Base-by-base conservation (phyloP, 2,329 filamentous ascomycete species). In the Orbilia oligospora region DNA sequence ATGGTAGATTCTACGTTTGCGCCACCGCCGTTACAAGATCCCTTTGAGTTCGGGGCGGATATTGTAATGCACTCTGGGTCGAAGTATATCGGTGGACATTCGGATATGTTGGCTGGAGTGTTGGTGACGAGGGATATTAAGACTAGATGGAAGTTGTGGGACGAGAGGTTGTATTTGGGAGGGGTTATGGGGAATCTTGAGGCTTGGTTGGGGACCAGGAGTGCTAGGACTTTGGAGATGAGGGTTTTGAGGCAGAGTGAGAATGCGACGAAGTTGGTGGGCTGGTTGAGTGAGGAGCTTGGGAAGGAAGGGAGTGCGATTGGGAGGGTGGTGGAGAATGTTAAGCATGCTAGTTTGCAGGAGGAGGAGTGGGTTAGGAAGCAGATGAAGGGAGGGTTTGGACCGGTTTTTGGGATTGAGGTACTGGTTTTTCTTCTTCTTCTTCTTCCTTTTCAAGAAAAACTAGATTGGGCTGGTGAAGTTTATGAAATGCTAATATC, bases 31-130 rank as follows among this genome's bases (percentile, higher is more conserved):
- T 86, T 99, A 75, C 91, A 93, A 83, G 92, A 97, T 82, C 94
- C 96, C 0, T 96, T 98, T 82, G 83, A 84, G 30, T 91, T 89
- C 84, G 95, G 93, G 56, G 93, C 92, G 30, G 95, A 98, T 84
- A 85, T 94, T 0, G 89, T 97, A 38, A 92, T 98, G 93, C 96
- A 99, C 85, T 92, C 89, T 65, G 96, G 94, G 2, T 97, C 94
- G 18, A 99, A 98, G 87, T 99, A 98, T 85, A 90, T 99, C 81
- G 96, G 96, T 20, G 96, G 96, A 0, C 96, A 99, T 85, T 95
- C 91, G 81, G 96, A 99, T 85, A 88, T 98, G 88, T 89, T 98
- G 5, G 97, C 93, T 83, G 96, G 96, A 22, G 91, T 97, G 18
- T 86, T 99, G 30, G 75, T 65, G 8, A 71, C 65, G 49, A 46